A percentile compares a stretch with the other conserved stretches of the same genome.
phyloP scores from a whole-genome alignment of 441 rosid species.

The Melastoma candidum region DNA sequence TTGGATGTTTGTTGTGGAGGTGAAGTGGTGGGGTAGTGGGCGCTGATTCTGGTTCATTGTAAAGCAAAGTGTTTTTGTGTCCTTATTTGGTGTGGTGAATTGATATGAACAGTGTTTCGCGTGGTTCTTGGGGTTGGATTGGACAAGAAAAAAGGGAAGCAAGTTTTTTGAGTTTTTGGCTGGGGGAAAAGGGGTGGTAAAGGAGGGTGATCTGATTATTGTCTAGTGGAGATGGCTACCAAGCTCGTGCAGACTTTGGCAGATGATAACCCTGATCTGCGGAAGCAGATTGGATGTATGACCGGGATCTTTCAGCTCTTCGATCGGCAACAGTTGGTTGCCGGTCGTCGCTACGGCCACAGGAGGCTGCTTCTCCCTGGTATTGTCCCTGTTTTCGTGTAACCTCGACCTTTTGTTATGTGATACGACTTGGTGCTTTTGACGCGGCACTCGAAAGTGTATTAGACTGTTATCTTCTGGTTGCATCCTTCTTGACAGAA shows the following conservation, averaged over 20 bases:
- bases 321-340: conserved; percentile 57
- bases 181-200: conserved; percentile 3
- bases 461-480: too few species aligned
- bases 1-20: too few species aligned
- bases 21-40: too few species aligned
- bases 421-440: background rate
- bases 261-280: conserved; percentile 83
- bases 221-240: conserved; percentile 60
- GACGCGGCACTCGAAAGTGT: too few species aligned
- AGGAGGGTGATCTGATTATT: conserved; percentile 6
- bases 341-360: conserved; percentile 37
- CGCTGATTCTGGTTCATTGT: too few species aligned
- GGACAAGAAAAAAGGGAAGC: too few species aligned
- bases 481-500: too few species aligned
- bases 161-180: background rate
- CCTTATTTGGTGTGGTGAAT: too few species aligned
- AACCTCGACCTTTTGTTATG: background rate
- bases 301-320: conserved; percentile 79
- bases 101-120: too few species aligned
- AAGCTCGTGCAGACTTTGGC: conserved; percentile 79
- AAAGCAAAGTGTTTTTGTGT: too few species aligned
- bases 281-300: conserved; percentile 93
- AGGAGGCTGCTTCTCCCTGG: conserved; percentile 58
- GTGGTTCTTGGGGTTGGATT: too few species aligned
- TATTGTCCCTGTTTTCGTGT: conserved; percentile 19